Evolutionary conservation across 345 rosid species (phyloP).

Genomic region (thale cress (Arabidopsis thaliana)): DNA sequence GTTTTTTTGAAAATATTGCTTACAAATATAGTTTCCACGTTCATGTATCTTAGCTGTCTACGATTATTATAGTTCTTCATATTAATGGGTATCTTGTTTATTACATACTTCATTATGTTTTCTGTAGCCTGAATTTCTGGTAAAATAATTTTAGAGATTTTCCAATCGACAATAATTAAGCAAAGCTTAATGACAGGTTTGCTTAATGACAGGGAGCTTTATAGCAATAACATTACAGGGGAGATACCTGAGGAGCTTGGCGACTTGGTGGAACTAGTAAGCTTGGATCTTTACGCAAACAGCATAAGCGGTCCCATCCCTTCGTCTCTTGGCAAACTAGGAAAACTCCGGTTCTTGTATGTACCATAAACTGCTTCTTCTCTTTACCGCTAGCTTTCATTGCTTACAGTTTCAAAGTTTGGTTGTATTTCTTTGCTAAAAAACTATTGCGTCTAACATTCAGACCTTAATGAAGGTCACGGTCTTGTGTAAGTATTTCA

Average conservation of each 20-base stretch:
- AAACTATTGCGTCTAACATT: neutral
- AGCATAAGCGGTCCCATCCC: conserved; percentile 59
- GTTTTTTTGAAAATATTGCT: neutral
- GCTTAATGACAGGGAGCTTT: conserved; percentile 70
- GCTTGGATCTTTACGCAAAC: conserved; percentile 89
- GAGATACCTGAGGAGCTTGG: conserved; percentile 76
- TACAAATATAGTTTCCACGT: neutral
- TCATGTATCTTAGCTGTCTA: conserved; percentile 22
- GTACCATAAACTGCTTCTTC: conserved; percentile 29
- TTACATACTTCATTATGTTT: neutral
- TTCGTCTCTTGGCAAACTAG: conserved; percentile 57
- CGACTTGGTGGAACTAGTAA: conserved; percentile 65
- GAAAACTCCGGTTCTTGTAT: conserved; percentile 70
- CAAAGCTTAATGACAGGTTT: conserved; percentile 57
- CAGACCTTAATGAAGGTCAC: neutral
- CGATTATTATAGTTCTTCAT: neutral
- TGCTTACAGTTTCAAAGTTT: neutral
- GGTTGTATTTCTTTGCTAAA: conserved; percentile 8
- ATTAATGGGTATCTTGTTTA: neutral
- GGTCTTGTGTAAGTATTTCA: neutral
- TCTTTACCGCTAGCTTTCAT: neutral
- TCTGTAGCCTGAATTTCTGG: neutral
- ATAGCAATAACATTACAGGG: conserved; percentile 70
- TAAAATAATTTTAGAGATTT: conserved; percentile 1
- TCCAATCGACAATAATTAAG: neutral